Percentiles rank a stretch among this genome's conserved stretches.
Conservation (phyloP, 2,329 filamentous ascomycete species). For the Didymellaceae sp. region DNA sequence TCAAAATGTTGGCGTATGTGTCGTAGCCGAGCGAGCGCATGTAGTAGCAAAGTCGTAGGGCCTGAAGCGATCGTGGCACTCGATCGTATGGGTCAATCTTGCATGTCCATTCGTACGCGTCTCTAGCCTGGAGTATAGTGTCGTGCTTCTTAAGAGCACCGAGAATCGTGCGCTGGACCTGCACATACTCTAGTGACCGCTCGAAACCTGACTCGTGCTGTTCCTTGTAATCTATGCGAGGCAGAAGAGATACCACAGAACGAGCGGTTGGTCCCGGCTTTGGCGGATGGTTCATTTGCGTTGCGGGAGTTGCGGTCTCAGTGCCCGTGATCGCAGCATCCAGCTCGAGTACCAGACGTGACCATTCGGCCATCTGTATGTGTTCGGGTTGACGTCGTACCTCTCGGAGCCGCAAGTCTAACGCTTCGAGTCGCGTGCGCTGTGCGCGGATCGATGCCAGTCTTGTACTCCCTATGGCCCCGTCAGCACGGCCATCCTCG, state of each 20-base stretch:
- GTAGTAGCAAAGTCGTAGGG: conserved; percentile 40
- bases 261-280: not conserved
- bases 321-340: not conserved
- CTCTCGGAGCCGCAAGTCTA: not conserved
- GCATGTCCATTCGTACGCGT: conserved; percentile 25
- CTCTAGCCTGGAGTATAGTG: conserved; percentile 19
- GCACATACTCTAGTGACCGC: conserved; percentile 24
- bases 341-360: not conserved
- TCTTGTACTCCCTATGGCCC: too few species aligned
- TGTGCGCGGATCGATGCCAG: not conserved
- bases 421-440: not conserved
- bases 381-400: not conserved
- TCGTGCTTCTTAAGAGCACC: conserved; percentile 15
- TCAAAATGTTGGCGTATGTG: conserved; percentile 26
- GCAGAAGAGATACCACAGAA: conserved; percentile 19
- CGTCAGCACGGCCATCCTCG: too few species aligned
- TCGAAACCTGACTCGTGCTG: conserved; percentile 19
- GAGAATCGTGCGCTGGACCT: conserved; percentile 26
- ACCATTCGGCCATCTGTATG: not conserved
- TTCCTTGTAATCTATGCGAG: conserved; percentile 27
- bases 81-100: conserved; percentile 10
- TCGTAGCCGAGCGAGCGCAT: conserved; percentile 37
- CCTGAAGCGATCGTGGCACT: conserved; percentile 20
- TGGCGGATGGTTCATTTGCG: too few species aligned
- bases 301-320: too few species aligned